Evolutionary conservation across 768 basidiomycete species (phyloP).

Genomic region (Cyathus striatus): DNA sequence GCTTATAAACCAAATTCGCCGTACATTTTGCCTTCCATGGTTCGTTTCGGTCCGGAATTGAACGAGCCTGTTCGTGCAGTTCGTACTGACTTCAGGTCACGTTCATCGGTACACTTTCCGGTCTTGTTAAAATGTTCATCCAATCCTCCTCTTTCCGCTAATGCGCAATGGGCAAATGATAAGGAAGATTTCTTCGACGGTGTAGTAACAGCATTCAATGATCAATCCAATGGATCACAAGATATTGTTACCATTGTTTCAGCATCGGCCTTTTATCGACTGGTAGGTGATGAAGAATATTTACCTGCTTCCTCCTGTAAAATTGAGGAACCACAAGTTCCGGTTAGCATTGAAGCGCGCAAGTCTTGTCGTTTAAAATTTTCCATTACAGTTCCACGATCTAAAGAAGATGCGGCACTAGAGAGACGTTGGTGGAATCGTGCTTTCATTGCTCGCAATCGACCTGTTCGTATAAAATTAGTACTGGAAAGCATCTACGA

Average conservation of each 20-base stretch:
- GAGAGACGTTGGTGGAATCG: slow-evolving; percentile 26
- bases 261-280: slow-evolving; percentile 25
- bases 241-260: slow-evolving; percentile 28
- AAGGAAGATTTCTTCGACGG: slow-evolving; percentile 25
- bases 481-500: slow-evolving; percentile 30
- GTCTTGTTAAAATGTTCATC: slow-evolving; percentile 26
- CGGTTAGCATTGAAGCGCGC: slow-evolving; percentile 31
- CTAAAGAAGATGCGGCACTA: slow-evolving; percentile 24
- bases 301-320: slow-evolving; percentile 20
- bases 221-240: slow-evolving; percentile 23
- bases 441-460: slow-evolving; percentile 24
- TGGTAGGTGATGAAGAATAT: slow-evolving; percentile 29
- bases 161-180: slow-evolving; percentile 18
- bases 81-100: slow-evolving; percentile 34
- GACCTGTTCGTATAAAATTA: slow-evolving; percentile 31
- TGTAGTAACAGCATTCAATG: slow-evolving; percentile 31
- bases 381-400: slow-evolving; percentile 22
- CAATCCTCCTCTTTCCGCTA: slow-evolving; percentile 31
- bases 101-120: slow-evolving; percentile 20
- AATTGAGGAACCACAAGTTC: slow-evolving; percentile 18
- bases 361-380: slow-evolving; percentile 25
- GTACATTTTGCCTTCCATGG: slow-evolving; percentile 25
- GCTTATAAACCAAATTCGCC: slow-evolving; percentile 25
- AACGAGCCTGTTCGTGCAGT: slow-evolving; percentile 18
- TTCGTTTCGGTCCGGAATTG: slow-evolving; percentile 26